Evolutionary conservation across 1,139 yeast species (phyloP).

Genomic region (Yamadazyma jaroonii): DNA sequence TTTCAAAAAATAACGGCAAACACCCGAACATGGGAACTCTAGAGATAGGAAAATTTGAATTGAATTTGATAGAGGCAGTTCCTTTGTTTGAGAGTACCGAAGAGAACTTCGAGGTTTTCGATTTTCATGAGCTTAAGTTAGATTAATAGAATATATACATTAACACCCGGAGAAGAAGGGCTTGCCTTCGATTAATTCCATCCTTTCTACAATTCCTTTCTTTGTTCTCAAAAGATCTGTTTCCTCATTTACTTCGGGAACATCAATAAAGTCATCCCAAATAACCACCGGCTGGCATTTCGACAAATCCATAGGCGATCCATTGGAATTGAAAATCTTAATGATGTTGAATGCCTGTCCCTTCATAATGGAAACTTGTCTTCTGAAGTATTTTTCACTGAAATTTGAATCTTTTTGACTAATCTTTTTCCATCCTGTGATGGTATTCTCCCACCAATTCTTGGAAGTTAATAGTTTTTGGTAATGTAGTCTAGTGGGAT

Average conservation of each 20-base stretch:
- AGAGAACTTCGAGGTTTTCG: conserved; percentile 17
- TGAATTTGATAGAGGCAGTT: conserved; percentile 36
- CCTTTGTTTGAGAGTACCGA: conserved; percentile 24
- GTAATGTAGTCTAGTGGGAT: conserved; percentile 54
- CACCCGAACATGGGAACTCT: conserved; percentile 30
- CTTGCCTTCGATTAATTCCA: conserved; percentile 53
- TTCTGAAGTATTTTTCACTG: conserved; percentile 62
- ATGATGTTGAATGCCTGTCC: conserved; percentile 81
- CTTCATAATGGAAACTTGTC: conserved; percentile 68
- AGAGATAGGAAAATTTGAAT: conserved; percentile 41
- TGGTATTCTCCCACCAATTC: conserved; percentile 70
- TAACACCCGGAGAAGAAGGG: conserved; percentile 67
- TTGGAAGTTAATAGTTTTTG: conserved; percentile 58
- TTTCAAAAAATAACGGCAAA: background rate
- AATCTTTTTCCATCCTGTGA: conserved; percentile 43
- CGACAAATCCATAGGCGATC: conserved; percentile 69
- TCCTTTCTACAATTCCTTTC: conserved; percentile 46
- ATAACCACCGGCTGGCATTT: conserved; percentile 57
- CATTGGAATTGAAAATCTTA: conserved; percentile 57
- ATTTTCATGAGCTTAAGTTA: background rate
- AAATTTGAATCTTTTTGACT: conserved; percentile 61
- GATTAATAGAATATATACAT: background rate
- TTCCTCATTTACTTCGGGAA: conserved; percentile 33
- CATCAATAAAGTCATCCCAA: conserved; percentile 60
- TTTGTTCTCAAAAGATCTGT: conserved; percentile 9